Evolutionary conservation across 768 basidiomycete genomes (phyloP).

Genomic region (Albatrellus ellisii): DNA sequence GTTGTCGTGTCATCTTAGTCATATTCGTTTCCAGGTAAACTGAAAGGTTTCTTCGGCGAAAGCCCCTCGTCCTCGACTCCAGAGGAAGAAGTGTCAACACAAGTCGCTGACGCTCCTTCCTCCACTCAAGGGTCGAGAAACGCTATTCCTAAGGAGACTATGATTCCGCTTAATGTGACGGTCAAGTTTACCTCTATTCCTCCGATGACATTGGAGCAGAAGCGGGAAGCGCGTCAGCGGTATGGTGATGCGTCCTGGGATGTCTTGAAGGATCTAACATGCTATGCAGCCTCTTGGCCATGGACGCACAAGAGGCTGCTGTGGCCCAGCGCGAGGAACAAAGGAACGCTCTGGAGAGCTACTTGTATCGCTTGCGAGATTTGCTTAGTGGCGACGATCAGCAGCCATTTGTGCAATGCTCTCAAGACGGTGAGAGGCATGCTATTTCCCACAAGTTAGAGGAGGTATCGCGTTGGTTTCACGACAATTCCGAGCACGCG

Average conservation of each 20-base stretch:
- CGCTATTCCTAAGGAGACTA: constrained; percentile 35
- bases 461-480: constrained; percentile 73
- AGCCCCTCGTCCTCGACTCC: constrained; percentile 23
- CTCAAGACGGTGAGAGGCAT: constrained; percentile 55
- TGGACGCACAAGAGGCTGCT: constrained; percentile 65
- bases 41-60: constrained; percentile 80
- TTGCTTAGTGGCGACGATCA: constrained; percentile 54
- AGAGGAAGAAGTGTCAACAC: constrained; percentile 21
- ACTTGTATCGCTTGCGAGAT: constrained; percentile 85
- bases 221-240: constrained; percentile 61
- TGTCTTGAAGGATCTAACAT: too few relatives aligned
- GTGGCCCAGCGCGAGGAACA: constrained; percentile 81
- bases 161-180: constrained; percentile 54
- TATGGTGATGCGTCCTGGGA: too few relatives aligned
- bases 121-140: constrained; percentile 11
- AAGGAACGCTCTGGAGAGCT: constrained; percentile 81
- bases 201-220: constrained; percentile 69
- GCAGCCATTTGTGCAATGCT: constrained; percentile 78
- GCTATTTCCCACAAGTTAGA: constrained; percentile 53
- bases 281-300: constrained; percentile 52
- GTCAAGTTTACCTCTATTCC: constrained; percentile 51
- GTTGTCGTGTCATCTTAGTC: constrained; percentile 1
- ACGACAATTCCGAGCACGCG: constrained; percentile 73
- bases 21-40: constrained; percentile 40
- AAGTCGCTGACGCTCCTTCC: constrained; percentile 26